Percentiles rank a stretch among this genome's conserved stretches.
These are phyloP conservation scores for Malassezia nana DNA, from an alignment of 1,284 basidiomycete genomes.

Conservation along the genomic window DNA sequence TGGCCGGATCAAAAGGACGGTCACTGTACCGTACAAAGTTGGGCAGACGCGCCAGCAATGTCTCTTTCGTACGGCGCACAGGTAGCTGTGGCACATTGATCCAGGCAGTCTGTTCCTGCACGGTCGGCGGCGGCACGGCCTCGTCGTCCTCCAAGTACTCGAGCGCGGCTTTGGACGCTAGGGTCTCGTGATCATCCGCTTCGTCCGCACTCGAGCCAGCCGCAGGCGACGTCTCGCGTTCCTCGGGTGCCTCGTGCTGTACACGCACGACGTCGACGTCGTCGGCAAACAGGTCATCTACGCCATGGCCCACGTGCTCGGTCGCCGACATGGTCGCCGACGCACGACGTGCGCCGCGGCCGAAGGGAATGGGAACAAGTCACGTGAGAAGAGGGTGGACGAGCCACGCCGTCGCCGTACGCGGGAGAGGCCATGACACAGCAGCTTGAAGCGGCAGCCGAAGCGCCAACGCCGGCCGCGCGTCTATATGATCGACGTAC, in stretches of 20 bases:
- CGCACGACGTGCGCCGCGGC: background rate
- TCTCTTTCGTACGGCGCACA: constrained; percentile 37
- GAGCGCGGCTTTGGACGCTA: constrained; percentile 21
- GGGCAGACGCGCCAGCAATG: constrained; percentile 40
- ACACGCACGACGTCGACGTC: constrained; percentile 22
- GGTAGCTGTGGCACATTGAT: constrained; percentile 32
- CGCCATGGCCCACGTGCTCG: background rate
- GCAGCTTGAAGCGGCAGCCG: background rate
- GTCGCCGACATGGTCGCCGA: background rate
- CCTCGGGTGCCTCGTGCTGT: background rate
- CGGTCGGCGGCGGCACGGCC: constrained; percentile 49
- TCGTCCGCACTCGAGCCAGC: constrained; percentile 1
- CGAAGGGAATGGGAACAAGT: background rate
- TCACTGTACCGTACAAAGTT: constrained; percentile 40
- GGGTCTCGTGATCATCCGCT: constrained; percentile 3
- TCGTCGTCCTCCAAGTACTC: constrained; percentile 35
- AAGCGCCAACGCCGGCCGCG: background rate
- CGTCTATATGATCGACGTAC: constrained; percentile 3
- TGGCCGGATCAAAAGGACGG: constrained; percentile 28
- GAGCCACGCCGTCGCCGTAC: background rate
- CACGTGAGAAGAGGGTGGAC: background rate
- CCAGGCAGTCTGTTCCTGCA: constrained; percentile 56
- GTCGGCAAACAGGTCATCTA: constrained; percentile 28
- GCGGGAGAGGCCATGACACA: background rate
- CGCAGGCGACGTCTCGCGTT: constrained; percentile 4